Conservation (phyloP, 2,329 filamentous ascomycete genomes). For the Fusarium lateritium region DNA sequence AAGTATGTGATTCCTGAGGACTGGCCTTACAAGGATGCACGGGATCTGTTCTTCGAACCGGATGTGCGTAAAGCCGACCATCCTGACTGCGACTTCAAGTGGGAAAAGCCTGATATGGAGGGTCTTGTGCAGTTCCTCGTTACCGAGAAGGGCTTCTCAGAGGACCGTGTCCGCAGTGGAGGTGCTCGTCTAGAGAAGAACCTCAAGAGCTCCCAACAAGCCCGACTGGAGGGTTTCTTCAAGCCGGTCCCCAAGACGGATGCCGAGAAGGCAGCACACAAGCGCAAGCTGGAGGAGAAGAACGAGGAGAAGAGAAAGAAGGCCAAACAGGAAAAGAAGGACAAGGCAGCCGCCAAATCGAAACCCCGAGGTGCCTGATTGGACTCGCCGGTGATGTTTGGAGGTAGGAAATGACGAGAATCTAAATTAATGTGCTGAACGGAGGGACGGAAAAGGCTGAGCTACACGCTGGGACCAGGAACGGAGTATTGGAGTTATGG, state of each 20-base stretch:
- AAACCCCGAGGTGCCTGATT: constrained; percentile 78
- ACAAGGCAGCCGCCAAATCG: constrained; percentile 91
- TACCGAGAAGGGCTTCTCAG: constrained; percentile 95
- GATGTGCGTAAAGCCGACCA: constrained; percentile 89
- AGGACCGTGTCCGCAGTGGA: constrained; percentile 88
- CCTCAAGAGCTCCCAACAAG: constrained; percentile 91
- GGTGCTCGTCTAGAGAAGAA: constrained; percentile 89
- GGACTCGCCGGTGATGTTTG: neutral
- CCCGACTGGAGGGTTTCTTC: constrained; percentile 95
- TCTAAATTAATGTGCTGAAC: constrained; percentile 4
- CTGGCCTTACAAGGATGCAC: constrained; percentile 95
- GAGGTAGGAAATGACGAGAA: constrained; percentile 6
- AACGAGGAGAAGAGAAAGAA: constrained; percentile 95
- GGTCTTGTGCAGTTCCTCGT: constrained; percentile 92
- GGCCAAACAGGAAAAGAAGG: constrained; percentile 93
- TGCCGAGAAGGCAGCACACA: constrained; percentile 85
- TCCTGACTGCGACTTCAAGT: constrained; percentile 95
- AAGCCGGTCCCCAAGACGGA: constrained; percentile 92
- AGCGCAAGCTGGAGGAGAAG: constrained; percentile 95
- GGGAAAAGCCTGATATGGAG: constrained; percentile 93
- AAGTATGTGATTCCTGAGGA: constrained; percentile 93
- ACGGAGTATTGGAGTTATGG: constrained; percentile 46
- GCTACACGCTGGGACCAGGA: constrained; percentile 10
- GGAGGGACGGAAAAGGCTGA: constrained; percentile 11
- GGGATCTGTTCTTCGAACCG: constrained; percentile 91